A percentile compares a stretch with the other conserved stretches of the same genome.
phyloP scores from a whole-genome alignment of 768 basidiomycete genomes.

The Dioszegia hungarica region DNA sequence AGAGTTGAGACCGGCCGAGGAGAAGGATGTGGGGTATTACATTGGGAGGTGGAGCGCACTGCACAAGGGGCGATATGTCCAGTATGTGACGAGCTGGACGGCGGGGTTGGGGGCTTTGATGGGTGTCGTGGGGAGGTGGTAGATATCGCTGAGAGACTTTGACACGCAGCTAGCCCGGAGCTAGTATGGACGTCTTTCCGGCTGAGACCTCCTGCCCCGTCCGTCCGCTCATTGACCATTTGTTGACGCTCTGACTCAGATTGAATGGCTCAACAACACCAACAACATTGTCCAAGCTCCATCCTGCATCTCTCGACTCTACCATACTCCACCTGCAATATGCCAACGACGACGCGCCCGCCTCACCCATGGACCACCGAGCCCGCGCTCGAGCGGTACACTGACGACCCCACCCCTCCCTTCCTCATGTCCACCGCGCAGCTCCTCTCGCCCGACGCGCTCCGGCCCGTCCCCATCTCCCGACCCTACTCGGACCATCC shows the following conservation, averaged over 20 bases:
- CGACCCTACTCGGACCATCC: conserved; percentile 1
- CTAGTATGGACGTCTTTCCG: not conserved
- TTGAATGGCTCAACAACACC: too few species aligned
- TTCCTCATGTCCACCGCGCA: conserved; percentile 4
- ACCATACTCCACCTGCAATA: not conserved
- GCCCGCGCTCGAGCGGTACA: conserved; percentile 5
- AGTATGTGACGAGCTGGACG: conserved; percentile 1
- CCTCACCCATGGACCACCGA: conserved; percentile 3
- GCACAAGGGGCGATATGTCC: conserved; percentile 2
- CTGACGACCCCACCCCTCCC: conserved; percentile 5
- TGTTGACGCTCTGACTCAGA: too few species aligned
- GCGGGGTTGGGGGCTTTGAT: conserved; percentile 2
- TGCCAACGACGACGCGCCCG: not conserved
- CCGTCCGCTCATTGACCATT: too few species aligned
- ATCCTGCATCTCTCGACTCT: not conserved
- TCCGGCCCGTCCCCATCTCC: not conserved
- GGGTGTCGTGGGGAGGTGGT: conserved; percentile 3
- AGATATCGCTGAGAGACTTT: too few species aligned
- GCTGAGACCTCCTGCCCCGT: not conserved
- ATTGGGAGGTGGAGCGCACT: not conserved
- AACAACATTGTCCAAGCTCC: not conserved
- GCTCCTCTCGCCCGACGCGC: not conserved
- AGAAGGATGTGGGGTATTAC: conserved; percentile 5
- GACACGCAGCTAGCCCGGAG: too few species aligned
- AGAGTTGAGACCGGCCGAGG: conserved; percentile 1